These are phyloP conservation scores for Fusarium marasasianum DNA, from an alignment of 2,329 filamentous ascomycete genomes.

Conservation along the genomic window DNA sequence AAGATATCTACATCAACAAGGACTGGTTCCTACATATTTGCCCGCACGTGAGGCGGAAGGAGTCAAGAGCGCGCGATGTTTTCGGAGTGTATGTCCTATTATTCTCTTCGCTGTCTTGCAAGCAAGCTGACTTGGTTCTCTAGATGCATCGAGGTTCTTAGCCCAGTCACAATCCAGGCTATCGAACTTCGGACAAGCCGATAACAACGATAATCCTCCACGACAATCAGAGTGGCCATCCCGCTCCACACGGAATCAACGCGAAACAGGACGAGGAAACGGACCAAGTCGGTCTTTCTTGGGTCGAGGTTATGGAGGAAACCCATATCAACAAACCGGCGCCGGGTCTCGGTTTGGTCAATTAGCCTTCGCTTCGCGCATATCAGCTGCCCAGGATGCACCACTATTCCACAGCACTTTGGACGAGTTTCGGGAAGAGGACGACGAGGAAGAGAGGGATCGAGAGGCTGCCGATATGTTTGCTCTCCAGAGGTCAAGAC, in stretches of 20 bases:
- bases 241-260: conserved; percentile 46
- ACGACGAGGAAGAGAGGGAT: conserved; percentile 90
- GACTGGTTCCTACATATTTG: conserved; percentile 15
- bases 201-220: conserved; percentile 48
- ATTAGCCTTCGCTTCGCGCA: conserved; percentile 78
- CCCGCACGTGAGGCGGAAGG: conserved; percentile 47
- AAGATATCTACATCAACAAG: conserved; percentile 22
- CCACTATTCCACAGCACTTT: conserved; percentile 94
- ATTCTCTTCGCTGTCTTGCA: background rate
- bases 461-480: conserved; percentile 94
- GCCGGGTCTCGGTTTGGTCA: conserved; percentile 77
- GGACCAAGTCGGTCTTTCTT: conserved; percentile 55
- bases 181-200: conserved; percentile 74
- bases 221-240: conserved; percentile 49
- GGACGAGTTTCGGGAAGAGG: conserved; percentile 91
- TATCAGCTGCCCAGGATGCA: conserved; percentile 77
- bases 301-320: conserved; percentile 63
- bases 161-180: conserved; percentile 95
- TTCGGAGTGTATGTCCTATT: conserved; percentile 80
- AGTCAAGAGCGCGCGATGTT: conserved; percentile 52
- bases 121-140: conserved; percentile 20
- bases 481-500: conserved; percentile 87
- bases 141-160: conserved; percentile 96
- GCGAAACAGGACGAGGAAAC: conserved; percentile 45
- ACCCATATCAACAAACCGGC: conserved; percentile 85